Conservation (phyloP, 805 yeast species). For the Yamadazyma sp. region DNA sequence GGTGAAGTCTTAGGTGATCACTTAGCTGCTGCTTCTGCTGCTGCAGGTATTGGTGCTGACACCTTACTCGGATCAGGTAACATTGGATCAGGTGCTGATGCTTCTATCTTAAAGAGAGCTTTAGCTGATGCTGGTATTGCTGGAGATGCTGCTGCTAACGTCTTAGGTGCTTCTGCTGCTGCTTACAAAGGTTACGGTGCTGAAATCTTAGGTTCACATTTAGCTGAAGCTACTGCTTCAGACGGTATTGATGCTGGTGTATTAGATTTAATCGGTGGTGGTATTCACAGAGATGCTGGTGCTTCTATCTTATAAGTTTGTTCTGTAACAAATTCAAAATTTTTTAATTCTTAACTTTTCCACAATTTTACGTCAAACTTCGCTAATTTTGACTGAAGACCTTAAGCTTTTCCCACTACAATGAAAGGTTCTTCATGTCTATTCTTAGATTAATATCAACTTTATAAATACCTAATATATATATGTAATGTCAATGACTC, state of each 20-base stretch:
- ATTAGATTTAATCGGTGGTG: slow-evolving; percentile 9
- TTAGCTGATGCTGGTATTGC: slow-evolving; percentile 12
- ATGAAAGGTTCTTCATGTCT: too few species aligned
- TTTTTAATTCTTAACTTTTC: not conserved
- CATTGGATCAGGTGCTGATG: slow-evolving; percentile 8
- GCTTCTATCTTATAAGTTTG: slow-evolving; percentile 5
- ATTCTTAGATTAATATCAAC: too few species aligned
- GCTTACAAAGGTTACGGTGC: slow-evolving; percentile 12
- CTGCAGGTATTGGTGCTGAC: slow-evolving; percentile 9
- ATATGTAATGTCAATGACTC: too few species aligned
- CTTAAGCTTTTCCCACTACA: too few species aligned
- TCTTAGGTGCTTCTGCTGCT: slow-evolving; percentile 9
- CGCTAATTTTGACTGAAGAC: too few species aligned
- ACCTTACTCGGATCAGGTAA: slow-evolving; percentile 5
- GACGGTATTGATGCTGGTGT: slow-evolving; percentile 8
- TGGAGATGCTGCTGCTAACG: slow-evolving; percentile 6
- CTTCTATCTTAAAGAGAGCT: slow-evolving; percentile 10
- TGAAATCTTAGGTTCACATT: slow-evolving; percentile 13
- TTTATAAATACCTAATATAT: too few species aligned
- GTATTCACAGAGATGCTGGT: slow-evolving; percentile 6
- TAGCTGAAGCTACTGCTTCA: slow-evolving; percentile 12
- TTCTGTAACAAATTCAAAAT: not conserved
- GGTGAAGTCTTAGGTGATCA: slow-evolving; percentile 16
- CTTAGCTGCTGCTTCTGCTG: slow-evolving; percentile 14
- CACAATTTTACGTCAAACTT: not conserved